Percentiles rank a stretch among this genome's conserved stretches.
These are phyloP conservation scores for Trypanosoma melophagium DNA, from an alignment of 208 protist species.

Conservation along the genomic window DNA sequence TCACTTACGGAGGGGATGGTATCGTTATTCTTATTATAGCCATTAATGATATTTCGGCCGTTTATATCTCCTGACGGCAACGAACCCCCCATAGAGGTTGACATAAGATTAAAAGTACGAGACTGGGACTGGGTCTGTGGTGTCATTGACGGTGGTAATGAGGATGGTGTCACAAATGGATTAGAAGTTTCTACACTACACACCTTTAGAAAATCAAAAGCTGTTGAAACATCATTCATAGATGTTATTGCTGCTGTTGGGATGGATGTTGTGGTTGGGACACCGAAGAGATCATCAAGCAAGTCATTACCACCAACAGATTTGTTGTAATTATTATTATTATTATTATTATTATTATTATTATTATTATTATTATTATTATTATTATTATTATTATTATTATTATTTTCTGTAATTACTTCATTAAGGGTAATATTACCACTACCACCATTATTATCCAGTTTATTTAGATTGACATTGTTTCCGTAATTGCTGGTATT, in stretches of 20 bases:
- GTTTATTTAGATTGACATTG: neutral
- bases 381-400: neutral
- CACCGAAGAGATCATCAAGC: slow-evolving; percentile 36
- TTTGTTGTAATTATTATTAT: neutral
- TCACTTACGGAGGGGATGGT: neutral
- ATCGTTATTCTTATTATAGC: neutral
- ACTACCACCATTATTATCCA: neutral
- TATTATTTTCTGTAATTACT: no score
- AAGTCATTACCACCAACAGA: neutral
- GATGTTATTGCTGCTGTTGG: neutral
- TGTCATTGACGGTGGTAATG: neutral
- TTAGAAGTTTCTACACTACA: neutral
- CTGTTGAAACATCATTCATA: neutral
- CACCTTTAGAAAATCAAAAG: slow-evolving; percentile 14
- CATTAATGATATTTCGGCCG: neutral
- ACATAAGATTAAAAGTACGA: no score
- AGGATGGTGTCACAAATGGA: neutral
- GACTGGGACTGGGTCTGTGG: no score
- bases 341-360: neutral
- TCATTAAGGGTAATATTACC: neutral
- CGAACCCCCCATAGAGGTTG: neutral
- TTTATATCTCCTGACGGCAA: neutral
- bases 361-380: neutral
- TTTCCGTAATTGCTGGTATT: neutral
- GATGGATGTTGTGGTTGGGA: neutral